These are phyloP conservation scores for Excoecaria agallocha DNA, from an alignment of 345 rosid genomes.

Conservation along the genomic window DNA sequence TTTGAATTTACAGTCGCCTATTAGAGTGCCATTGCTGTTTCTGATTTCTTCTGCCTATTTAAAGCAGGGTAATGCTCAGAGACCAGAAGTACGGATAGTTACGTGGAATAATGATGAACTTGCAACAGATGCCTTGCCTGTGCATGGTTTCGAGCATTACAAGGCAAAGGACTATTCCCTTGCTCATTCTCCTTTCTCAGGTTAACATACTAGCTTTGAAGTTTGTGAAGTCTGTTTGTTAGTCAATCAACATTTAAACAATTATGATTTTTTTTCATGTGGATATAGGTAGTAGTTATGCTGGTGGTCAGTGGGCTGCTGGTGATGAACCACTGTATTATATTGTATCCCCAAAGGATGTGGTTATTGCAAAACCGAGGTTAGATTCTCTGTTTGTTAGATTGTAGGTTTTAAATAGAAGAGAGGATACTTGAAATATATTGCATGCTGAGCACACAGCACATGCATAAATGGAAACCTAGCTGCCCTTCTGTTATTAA, in stretches of 20 bases:
- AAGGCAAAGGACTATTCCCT: slow-evolving; percentile 96
- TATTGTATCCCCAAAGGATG: slow-evolving; percentile 95
- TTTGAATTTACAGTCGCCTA: slow-evolving; percentile 1
- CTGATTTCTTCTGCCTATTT: slow-evolving; percentile 26
- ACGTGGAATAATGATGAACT: slow-evolving; percentile 97
- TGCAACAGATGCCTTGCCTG: slow-evolving; percentile 94
- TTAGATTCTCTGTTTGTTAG: slow-evolving; percentile 26
- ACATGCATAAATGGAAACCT: background rate
- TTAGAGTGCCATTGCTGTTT: background rate
- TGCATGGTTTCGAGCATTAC: slow-evolving; percentile 96
- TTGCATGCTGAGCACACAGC: background rate
- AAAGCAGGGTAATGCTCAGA: slow-evolving; percentile 89
- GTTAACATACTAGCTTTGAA: slow-evolving; percentile 36
- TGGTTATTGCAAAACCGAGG: slow-evolving; percentile 99
- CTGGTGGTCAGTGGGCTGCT: slow-evolving; percentile 99
- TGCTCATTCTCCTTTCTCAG: slow-evolving; percentile 98
- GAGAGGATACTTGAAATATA: background rate
- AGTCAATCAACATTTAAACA: slow-evolving; percentile 21
- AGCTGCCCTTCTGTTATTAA: background rate
- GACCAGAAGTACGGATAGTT: slow-evolving; percentile 92
- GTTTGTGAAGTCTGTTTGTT: slow-evolving; percentile 17
- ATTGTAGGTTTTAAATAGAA: slow-evolving; percentile 7
- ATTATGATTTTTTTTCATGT: slow-evolving; percentile 22
- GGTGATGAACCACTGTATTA: slow-evolving; percentile 96
- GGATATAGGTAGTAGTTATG: slow-evolving; percentile 89